A percentile compares a stretch with the other conserved stretches of the same genome.
Evolutionary conservation across 805 yeast species (phyloP).

Genomic region (Cyberlindnera samutprakarnensis): DNA sequence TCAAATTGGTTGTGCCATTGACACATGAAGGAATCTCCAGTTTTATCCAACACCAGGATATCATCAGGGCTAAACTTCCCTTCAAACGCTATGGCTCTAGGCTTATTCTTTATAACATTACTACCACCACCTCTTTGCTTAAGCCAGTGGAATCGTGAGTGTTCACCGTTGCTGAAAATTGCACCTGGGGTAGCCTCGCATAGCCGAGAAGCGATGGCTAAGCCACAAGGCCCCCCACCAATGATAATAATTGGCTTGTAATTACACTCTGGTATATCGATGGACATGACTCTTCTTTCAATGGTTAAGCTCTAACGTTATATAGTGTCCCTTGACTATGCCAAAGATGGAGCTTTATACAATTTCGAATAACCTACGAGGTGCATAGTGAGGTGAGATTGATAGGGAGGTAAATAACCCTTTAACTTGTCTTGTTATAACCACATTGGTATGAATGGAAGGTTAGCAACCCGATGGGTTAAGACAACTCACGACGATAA

Average conservation of each 20-base stretch:
- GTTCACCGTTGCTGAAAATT: constrained; percentile 38
- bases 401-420: too few species aligned
- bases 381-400: too few species aligned
- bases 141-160: constrained; percentile 40
- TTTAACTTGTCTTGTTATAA: too few species aligned
- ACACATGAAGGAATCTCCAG: constrained; percentile 27
- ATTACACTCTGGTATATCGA: constrained; percentile 11
- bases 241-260: constrained; percentile 32
- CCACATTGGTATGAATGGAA: too few species aligned
- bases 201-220: constrained; percentile 33
- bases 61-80: constrained; percentile 17
- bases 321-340: too few species aligned
- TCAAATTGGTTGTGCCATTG: constrained; percentile 39
- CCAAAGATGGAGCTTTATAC: too few species aligned
- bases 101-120: constrained; percentile 3
- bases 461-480: too few species aligned
- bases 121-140: constrained; percentile 14
- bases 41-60: constrained; percentile 31
- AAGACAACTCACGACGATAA: too few species aligned
- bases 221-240: constrained; percentile 41
- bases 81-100: neutral
- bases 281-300: too few species aligned
- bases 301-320: too few species aligned
- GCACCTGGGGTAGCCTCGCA: constrained; percentile 37
- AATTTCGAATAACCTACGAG: too few species aligned